phyloP scores from a whole-genome alignment of 164 flowering plant genomes.

The Dillenia turbinata region DNA sequence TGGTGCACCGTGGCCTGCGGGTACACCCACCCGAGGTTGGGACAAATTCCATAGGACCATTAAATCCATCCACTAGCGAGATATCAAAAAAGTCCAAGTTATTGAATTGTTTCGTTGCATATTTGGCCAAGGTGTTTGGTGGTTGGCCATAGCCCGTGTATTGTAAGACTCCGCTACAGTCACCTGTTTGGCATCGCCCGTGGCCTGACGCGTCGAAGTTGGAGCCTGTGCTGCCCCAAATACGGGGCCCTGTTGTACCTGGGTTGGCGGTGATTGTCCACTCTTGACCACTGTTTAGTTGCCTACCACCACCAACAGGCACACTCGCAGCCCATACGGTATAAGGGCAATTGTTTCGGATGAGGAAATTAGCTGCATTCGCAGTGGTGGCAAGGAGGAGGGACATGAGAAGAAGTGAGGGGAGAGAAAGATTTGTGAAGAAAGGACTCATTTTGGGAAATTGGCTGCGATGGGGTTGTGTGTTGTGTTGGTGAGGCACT shows the following conservation, averaged over 20 bases:
- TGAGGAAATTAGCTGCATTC: slow-evolving; percentile 21
- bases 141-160: slow-evolving; percentile 25
- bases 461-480: too few relatives aligned
- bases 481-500: too few relatives aligned
- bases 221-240: slow-evolving; percentile 33
- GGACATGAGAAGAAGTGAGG: too few relatives aligned
- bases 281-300: slow-evolving; percentile 9
- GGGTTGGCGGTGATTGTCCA: slow-evolving; percentile 16
- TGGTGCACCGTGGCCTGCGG: slow-evolving; percentile 10
- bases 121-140: slow-evolving; percentile 34
- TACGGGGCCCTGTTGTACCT: slow-evolving; percentile 23
- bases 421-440: too few relatives aligned
- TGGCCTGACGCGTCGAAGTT: slow-evolving; percentile 23
- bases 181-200: slow-evolving; percentile 31
- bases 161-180: slow-evolving; percentile 18
- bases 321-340: too few relatives aligned
- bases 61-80: slow-evolving; percentile 33
- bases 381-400: background rate
- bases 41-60: slow-evolving; percentile 28
- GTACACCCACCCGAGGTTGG: slow-evolving; percentile 12
- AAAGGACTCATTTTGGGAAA: too few relatives aligned
- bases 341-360: slow-evolving; percentile 20
- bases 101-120: slow-evolving; percentile 20
- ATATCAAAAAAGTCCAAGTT: slow-evolving; percentile 30
- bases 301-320: slow-evolving; percentile 21